Evolutionary conservation across 345 rosid species (phyloP).

Genomic region (Melastoma malabathricum): DNA sequence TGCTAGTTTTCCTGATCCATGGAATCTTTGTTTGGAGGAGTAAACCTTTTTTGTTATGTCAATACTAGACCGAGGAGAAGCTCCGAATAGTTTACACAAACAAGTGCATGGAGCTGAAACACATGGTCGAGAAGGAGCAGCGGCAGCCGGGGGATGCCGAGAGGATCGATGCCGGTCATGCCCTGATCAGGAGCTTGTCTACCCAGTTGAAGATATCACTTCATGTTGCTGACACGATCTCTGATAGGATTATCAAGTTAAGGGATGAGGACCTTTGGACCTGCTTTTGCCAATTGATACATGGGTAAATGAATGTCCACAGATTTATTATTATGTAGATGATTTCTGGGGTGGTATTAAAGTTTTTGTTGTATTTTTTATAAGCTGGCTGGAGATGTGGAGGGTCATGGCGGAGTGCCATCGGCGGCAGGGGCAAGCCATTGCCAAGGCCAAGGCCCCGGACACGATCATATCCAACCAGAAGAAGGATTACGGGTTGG

Average conservation of each 20-base stretch:
- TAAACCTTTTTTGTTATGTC: neutral
- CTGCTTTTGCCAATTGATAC: constrained; percentile 29
- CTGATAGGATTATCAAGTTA: constrained; percentile 29
- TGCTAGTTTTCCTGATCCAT: neutral
- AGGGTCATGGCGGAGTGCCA: constrained; percentile 23
- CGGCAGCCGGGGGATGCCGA: constrained; percentile 10
- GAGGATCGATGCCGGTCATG: constrained; percentile 27
- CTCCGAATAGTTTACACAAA: constrained; percentile 31
- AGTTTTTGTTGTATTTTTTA: neutral
- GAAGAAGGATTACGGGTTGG: constrained; percentile 8
- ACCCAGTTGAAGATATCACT: constrained; percentile 44
- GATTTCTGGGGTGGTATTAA: neutral
- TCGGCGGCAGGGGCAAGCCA: constrained; percentile 15
- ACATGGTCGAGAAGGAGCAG: constrained; percentile 22
- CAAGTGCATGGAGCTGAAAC: constrained; percentile 34
- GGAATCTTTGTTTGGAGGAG: neutral
- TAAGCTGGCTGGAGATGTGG: constrained; percentile 30
- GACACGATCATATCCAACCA: constrained; percentile 9
- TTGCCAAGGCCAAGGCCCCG: constrained; percentile 13
- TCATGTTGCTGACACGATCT: constrained; percentile 48
- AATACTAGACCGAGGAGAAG: constrained; percentile 52
- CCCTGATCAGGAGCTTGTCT: constrained; percentile 26
- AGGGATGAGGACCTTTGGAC: constrained; percentile 64
- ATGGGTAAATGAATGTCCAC: constrained; percentile 22
- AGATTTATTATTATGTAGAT: neutral